These are phyloP conservation scores for Diddensiella transvaalensis DNA, from an alignment of 805 yeast genomes.

Conservation along the genomic window DNA sequence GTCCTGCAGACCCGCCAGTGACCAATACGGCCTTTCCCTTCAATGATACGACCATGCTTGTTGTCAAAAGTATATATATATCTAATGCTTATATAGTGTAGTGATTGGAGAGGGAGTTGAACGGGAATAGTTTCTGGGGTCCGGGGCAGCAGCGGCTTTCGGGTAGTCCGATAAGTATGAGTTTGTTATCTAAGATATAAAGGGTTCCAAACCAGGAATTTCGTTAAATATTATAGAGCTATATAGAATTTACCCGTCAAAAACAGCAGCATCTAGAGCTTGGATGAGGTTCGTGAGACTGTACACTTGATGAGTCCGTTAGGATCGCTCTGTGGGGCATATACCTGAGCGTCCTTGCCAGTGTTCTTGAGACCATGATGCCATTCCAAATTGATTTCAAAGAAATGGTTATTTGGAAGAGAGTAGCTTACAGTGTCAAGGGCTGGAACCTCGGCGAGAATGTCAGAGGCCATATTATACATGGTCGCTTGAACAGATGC, in stretches of 20 bases:
- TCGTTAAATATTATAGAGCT: too few species aligned
- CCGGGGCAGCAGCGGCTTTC: too few species aligned
- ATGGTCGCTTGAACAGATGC: constrained; percentile 97
- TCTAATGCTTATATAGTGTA: too few species aligned
- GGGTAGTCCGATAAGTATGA: too few species aligned
- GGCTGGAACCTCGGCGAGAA: constrained; percentile 54
- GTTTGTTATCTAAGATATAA: too few species aligned
- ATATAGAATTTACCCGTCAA: too few species aligned
- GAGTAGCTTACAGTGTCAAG: constrained; percentile 65
- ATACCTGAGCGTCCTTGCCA: constrained; percentile 65
- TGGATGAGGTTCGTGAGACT: constrained; percentile 37
- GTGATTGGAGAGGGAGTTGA: too few species aligned
- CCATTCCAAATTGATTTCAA: constrained; percentile 77
- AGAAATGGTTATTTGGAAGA: constrained; percentile 90
- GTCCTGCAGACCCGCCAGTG: constrained; percentile 27
- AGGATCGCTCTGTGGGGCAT: constrained; percentile 86
- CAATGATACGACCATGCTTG: constrained; percentile 2
- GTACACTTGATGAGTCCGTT: constrained; percentile 88
- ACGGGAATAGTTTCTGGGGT: too few species aligned
- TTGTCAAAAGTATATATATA: too few species aligned
- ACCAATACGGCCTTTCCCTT: constrained; percentile 19
- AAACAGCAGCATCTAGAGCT: neutral
- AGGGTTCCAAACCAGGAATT: too few species aligned
- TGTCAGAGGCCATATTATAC: constrained; percentile 83
- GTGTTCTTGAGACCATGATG: constrained; percentile 67